Conservation (phyloP, 2,329 filamentous ascomycete genomes). For the Venturia oleaginea region DNA sequence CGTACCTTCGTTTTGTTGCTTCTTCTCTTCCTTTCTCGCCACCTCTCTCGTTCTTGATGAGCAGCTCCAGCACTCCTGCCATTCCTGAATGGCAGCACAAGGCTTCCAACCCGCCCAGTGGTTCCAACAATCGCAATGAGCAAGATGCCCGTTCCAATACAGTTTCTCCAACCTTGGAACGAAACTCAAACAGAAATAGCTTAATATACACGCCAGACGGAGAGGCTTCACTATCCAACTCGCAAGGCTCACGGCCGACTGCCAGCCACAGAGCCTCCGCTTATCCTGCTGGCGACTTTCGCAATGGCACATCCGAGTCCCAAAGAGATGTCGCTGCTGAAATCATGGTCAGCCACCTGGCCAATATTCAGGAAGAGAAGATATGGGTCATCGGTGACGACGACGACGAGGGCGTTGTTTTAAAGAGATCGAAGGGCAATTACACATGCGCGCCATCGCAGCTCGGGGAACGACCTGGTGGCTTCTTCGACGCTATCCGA, state of each 20-base stretch:
- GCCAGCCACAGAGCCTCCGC: neutral
- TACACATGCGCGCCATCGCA: slow-evolving; percentile 45
- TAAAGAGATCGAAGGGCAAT: slow-evolving; percentile 43
- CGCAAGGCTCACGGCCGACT: neutral
- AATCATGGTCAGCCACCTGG: slow-evolving; percentile 55
- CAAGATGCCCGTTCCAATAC: neutral
- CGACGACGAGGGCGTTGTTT: slow-evolving; percentile 45
- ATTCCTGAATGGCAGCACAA: neutral
- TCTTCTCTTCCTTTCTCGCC: neutral
- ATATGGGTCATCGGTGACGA: slow-evolving; percentile 39
- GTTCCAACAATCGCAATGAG: neutral
- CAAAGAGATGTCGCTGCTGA: slow-evolving; percentile 48
- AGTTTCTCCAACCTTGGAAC: neutral
- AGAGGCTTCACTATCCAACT: neutral
- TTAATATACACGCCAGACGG: neutral
- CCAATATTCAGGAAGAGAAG: slow-evolving; percentile 51
- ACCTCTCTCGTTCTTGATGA: neutral
- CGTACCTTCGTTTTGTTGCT: neutral
- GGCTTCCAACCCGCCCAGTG: too few relatives aligned
- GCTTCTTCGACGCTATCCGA: slow-evolving; percentile 42
- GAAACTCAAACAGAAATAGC: neutral
- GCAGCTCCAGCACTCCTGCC: neutral
- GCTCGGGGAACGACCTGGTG: slow-evolving; percentile 35
- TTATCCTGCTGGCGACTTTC: slow-evolving; percentile 26
- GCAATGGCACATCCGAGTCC: slow-evolving; percentile 34